Evolutionary conservation across 2,329 filamentous ascomycete species (phyloP).

Genomic region (Chrysosporium keratinophilum): DNA sequence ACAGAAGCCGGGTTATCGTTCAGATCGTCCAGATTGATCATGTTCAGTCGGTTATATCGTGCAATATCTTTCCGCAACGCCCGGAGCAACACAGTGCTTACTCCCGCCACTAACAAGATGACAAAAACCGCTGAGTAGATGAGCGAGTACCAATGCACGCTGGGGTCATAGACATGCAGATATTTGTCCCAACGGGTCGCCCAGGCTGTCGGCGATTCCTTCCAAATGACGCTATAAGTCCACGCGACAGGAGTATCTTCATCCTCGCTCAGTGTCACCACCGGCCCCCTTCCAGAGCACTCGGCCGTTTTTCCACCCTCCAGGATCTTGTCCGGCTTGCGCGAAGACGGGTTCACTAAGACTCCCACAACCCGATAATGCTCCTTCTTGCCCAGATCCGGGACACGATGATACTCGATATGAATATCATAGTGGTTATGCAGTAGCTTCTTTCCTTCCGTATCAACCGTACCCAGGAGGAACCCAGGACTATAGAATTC

Average conservation of each 20-base stretch:
- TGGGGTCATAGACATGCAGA: constrained; percentile 89
- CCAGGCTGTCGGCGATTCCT: constrained; percentile 73
- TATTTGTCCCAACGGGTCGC: constrained; percentile 99
- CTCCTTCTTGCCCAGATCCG: constrained; percentile 41
- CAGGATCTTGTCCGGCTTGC: constrained; percentile 45
- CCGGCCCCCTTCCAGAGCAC: constrained; percentile 50
- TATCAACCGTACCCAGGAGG: constrained; percentile 53
- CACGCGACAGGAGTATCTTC: constrained; percentile 61
- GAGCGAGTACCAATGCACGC: constrained; percentile 98
- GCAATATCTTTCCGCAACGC: constrained; percentile 92
- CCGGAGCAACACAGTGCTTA: constrained; percentile 80
- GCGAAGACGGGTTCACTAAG: constrained; percentile 70
- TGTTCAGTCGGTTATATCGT: constrained; percentile 74
- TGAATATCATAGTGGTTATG: constrained; percentile 96
- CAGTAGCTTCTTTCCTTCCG: constrained; percentile 50
- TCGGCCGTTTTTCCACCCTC: constrained; percentile 43
- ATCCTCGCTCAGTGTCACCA: constrained; percentile 56
- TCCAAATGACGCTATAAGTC: constrained; percentile 91
- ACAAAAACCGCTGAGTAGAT: constrained; percentile 95
- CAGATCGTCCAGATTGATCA: constrained; percentile 81
- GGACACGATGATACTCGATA: constrained; percentile 81
- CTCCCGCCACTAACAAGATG: constrained; percentile 78
- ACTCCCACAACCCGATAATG: constrained; percentile 86
- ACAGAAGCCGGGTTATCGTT: constrained; percentile 61
- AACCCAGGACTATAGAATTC: constrained; percentile 91